Evolutionary conservation across 108 stramenopile genomes (phyloP), one percentile per base, ranked within the genome.

Genomic region (Skeletonema menzelii): DNA sequence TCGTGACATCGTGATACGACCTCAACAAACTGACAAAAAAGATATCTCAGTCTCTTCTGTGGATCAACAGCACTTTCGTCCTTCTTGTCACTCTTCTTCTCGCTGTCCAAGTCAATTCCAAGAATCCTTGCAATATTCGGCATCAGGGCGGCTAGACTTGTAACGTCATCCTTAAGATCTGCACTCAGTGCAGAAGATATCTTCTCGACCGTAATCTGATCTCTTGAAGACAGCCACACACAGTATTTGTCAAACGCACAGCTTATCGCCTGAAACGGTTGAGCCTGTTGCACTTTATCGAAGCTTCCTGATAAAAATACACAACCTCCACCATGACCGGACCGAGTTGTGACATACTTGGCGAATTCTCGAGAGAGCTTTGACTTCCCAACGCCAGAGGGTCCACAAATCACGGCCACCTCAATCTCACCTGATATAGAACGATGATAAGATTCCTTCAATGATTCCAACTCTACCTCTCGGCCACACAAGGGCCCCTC

Each of bases 241-340:
- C 76, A 76, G 62, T 70, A 76, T 38, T 76, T 15, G 35, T 70
- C 35, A 12, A 76, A 76, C 3, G 76, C 70, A 20, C 55, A 38
- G 8, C 62, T 70, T 8, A 76, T 37, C 4, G 47, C 62, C 17
- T 69, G 63, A 26, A 76, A 56, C 19, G 76, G 69, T 24, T 70
- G 27, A 3, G 20, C n/a, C 46, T 47, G 12, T 14, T 31, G 26
- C 14, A 67, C 26, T 38, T 69, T 37, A 38, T 76, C 75, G 19
- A 70, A 76, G 31, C 62, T 76, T 28, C 59, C 69, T 20, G 69
- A 49, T 37, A 76, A 24, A 15, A 70, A 70, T 14, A 63, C 14
- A 20, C 75, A 19, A 5, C 37, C 37, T 6, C 14, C 46, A 6
- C 5, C 46, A 19, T 4, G 19, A 19, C 46, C n/a, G 19, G 46